Evolutionary conservation across 2,329 filamentous ascomycete species (phyloP).

Genomic region (Zymoseptoria passerinii): DNA sequence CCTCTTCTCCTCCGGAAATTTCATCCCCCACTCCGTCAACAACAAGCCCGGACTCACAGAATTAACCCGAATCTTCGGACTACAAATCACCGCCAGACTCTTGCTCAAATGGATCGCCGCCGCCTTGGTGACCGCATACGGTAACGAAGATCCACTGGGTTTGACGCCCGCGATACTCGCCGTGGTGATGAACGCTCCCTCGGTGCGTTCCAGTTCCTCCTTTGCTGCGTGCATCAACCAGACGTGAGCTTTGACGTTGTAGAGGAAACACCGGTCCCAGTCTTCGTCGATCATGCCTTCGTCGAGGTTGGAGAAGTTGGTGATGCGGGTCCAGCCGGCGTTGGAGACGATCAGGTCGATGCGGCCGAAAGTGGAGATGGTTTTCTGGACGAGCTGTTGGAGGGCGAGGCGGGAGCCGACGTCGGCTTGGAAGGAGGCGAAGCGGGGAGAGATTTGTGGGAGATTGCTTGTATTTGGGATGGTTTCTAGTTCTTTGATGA

Average conservation of each 20-base stretch:
- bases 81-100: constrained; percentile 45
- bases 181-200: constrained; percentile 56
- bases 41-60: constrained; percentile 47
- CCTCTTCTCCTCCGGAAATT: constrained; percentile 39
- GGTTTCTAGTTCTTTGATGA: constrained; percentile 36
- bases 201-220: constrained; percentile 46
- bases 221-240: constrained; percentile 52
- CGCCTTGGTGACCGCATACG: constrained; percentile 32
- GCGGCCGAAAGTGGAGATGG: constrained; percentile 28
- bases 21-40: constrained; percentile 41
- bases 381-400: constrained; percentile 29
- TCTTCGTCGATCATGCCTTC: constrained; percentile 32
- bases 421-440: constrained; percentile 23
- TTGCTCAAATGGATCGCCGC: constrained; percentile 47
- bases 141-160: constrained; percentile 52
- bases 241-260: constrained; percentile 56
- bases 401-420: constrained; percentile 23
- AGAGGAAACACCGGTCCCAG: constrained; percentile 36
- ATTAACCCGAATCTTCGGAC: constrained; percentile 52
- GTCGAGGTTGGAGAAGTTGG: constrained; percentile 30
- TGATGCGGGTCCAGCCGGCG: constrained; percentile 27
- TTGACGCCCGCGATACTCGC: constrained; percentile 57
- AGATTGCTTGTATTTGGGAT: constrained; percentile 24
- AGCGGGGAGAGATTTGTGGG: constrained; percentile 11
- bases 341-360: constrained; percentile 38